Evolutionary conservation across 2,329 filamentous ascomycete genomes (phyloP).

Genomic region (Shiraia sp.): DNA sequence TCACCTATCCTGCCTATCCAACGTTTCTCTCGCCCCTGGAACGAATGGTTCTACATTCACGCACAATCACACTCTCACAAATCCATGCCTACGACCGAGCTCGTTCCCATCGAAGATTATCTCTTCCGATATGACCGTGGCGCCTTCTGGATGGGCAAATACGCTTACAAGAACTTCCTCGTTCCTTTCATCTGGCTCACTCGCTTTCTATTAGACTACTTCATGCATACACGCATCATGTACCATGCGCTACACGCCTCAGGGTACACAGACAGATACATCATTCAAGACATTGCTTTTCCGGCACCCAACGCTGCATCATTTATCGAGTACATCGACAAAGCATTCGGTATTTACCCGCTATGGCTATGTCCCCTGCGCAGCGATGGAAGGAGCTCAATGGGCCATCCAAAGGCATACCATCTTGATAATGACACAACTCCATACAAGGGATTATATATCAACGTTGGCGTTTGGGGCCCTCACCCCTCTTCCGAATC

Average conservation of each 20-base stretch:
- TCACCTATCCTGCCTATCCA: conserved; percentile 26
- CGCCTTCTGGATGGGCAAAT: conserved; percentile 65
- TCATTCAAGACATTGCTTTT: conserved; percentile 67
- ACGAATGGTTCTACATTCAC: conserved; percentile 77
- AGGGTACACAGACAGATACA: conserved; percentile 58
- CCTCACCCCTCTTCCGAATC: conserved; percentile 62
- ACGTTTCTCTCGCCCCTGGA: conserved; percentile 59
- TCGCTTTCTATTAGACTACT: conserved; percentile 62
- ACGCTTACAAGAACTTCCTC: conserved; percentile 63
- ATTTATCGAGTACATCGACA: conserved; percentile 57
- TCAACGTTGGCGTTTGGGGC: conserved; percentile 70
- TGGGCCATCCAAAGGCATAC: conserved; percentile 31
- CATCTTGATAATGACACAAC: too few species aligned
- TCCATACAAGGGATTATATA: conserved; percentile 26
- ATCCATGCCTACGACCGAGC: conserved; percentile 33
- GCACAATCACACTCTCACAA: conserved; percentile 40
- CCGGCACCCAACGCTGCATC: conserved; percentile 55
- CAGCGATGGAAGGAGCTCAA: conserved; percentile 34
- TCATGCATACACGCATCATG: conserved; percentile 65
- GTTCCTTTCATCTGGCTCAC: conserved; percentile 63
- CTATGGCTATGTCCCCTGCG: conserved; percentile 62
- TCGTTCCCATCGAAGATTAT: conserved; percentile 58
- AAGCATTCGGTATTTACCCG: conserved; percentile 56
- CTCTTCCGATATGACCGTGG: conserved; percentile 66
- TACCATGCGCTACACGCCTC: conserved; percentile 66